Conservation (phyloP, 139 green algal species). For the Mychonastes homosphaera region DNA sequence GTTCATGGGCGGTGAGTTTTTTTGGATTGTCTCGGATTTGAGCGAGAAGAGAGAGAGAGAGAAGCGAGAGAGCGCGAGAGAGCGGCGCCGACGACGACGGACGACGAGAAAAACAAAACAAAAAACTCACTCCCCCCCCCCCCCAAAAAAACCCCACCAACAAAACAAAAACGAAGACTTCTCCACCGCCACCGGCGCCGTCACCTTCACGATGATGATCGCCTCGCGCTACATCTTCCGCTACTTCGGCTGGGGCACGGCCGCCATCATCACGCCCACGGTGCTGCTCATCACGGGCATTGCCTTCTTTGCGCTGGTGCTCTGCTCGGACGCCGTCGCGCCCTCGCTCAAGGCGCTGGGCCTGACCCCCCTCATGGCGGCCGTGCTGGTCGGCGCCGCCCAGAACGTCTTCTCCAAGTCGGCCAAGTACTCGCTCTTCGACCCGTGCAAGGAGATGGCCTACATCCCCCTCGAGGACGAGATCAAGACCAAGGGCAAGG, state of each 20-base stretch:
- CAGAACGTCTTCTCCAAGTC: constrained; percentile 98
- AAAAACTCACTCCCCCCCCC: too few species aligned
- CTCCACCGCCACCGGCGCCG: constrained; percentile 66
- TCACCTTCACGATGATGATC: constrained; percentile 98
- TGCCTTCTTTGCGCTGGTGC: constrained; percentile 92
- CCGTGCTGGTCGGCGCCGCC: constrained; percentile 89
- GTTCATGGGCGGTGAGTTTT: constrained; percentile 77
- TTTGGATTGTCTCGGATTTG: background rate
- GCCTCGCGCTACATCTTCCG: constrained; percentile 88
- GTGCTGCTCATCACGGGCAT: constrained; percentile 91
- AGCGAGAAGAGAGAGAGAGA: background rate
- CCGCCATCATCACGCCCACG: constrained; percentile 90
- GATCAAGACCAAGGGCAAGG: constrained; percentile 92
- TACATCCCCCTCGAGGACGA: constrained; percentile 97
- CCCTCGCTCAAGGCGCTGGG: constrained; percentile 68
- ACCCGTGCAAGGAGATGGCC: constrained; percentile 99
- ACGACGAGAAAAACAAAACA: background rate
- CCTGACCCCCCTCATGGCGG: constrained; percentile 88
- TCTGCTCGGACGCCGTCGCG: constrained; percentile 61
- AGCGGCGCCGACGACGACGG: too few species aligned
- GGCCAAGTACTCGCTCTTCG: constrained; percentile 97
- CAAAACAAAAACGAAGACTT: too few species aligned
- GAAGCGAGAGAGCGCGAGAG: too few species aligned
- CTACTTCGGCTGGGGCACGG: constrained; percentile 91
- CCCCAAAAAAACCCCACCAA: too few species aligned